phyloP scores from a whole-genome alignment of 1,284 basidiomycete species.

The Ustilago crameri region DNA sequence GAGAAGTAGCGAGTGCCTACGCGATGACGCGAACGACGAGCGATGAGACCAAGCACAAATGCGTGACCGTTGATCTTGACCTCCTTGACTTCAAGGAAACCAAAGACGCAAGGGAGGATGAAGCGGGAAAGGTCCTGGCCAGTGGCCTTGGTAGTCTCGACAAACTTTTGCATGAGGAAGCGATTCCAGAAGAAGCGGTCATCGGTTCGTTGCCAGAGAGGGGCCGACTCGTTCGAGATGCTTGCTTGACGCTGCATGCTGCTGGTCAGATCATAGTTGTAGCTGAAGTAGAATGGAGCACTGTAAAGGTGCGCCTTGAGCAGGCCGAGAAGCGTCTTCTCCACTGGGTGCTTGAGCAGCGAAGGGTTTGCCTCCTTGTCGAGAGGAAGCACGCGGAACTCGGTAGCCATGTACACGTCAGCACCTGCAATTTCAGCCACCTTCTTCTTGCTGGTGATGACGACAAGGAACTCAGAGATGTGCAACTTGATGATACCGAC shows the following conservation, averaged over 20 bases:
- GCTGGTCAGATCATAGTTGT: constrained; percentile 89
- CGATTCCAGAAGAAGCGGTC: constrained; percentile 99
- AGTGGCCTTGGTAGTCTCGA: constrained; percentile 32
- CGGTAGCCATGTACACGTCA: constrained; percentile 87
- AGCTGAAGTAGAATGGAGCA: constrained; percentile 88
- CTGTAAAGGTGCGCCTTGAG: constrained; percentile 84
- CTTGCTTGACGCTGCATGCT: constrained; percentile 84
- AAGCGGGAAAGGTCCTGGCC: constrained; percentile 78
- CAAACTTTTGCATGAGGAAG: constrained; percentile 70
- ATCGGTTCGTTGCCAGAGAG: constrained; percentile 80
- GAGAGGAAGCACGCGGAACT: constrained; percentile 90
- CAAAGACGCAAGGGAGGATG: constrained; percentile 77
- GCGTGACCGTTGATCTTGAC: constrained; percentile 81
- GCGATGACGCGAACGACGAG: constrained; percentile 89
- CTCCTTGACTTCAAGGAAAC: constrained; percentile 83
- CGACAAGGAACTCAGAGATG: constrained; percentile 81
- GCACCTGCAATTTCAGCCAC: constrained; percentile 83
- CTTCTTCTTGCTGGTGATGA: constrained; percentile 85
- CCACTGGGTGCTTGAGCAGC: constrained; percentile 79
- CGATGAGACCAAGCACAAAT: constrained; percentile 87
- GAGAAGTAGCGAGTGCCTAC: constrained; percentile 98
- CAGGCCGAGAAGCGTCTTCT: constrained; percentile 85
- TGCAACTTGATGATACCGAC: constrained; percentile 63
- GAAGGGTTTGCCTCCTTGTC: constrained; percentile 75
- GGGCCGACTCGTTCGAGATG: constrained; percentile 70